Evolutionary conservation across 1,284 basidiomycete species (phyloP).

Genomic region (Cerrena zonata): DNA sequence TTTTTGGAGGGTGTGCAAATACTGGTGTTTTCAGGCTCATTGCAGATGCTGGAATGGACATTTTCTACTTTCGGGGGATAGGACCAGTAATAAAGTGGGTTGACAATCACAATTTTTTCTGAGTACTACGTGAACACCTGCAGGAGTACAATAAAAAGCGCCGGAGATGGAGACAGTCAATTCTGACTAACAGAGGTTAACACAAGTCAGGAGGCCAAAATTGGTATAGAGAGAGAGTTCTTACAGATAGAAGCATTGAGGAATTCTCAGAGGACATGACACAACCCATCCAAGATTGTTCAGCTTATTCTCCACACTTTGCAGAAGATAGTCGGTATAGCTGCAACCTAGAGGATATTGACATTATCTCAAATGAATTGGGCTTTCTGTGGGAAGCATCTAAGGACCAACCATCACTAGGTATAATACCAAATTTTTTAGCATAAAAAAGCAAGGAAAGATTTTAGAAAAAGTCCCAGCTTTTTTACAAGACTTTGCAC

Average conservation of each 20-base stretch:
- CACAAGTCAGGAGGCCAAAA: constrained; percentile 21
- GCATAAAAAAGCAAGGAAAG: too few species aligned
- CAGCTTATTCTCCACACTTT: constrained; percentile 5
- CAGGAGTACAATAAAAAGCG: constrained; percentile 6
- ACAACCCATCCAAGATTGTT: constrained; percentile 13
- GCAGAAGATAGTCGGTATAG: constrained; percentile 10
- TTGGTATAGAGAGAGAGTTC: constrained; percentile 24
- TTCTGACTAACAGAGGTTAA: constrained; percentile 5
- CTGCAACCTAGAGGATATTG: constrained; percentile 17
- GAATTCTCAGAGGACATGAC: constrained; percentile 19
- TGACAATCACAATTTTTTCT: constrained; percentile 13
- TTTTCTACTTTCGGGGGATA: constrained; percentile 16
- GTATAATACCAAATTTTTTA: too few species aligned
- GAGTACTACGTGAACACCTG: constrained; percentile 4
- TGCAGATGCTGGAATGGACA: constrained; percentile 12
- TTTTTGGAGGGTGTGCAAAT: constrained; percentile 10
- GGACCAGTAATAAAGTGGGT: constrained; percentile 17
- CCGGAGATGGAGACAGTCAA: neutral
- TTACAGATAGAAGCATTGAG: constrained; percentile 8
- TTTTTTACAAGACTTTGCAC: too few species aligned
- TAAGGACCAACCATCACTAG: constrained; percentile 20
- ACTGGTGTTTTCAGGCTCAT: constrained; percentile 7
- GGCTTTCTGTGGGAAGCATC: constrained; percentile 21
- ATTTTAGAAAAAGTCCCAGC: too few species aligned
- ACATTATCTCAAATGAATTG: constrained; percentile 14